Evolutionary conservation across 1,139 yeast species (phyloP).

Genomic region (Suhomyces taliae): DNA sequence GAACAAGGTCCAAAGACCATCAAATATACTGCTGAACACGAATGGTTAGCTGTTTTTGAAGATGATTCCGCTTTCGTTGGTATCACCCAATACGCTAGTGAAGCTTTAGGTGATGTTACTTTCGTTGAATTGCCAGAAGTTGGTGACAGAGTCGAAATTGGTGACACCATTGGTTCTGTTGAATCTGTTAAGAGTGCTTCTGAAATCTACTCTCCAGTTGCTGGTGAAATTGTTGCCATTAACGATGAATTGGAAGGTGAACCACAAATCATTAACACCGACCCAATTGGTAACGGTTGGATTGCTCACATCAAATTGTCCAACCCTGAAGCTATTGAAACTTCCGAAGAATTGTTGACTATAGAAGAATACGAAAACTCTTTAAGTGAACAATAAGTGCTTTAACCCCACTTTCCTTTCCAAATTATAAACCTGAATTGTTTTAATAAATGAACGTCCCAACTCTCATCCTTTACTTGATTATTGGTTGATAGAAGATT

Average conservation of each 20-base stretch:
- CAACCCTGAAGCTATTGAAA: slow-evolving; percentile 28
- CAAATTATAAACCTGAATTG: not conserved
- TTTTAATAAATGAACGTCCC: no score
- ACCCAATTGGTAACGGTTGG: slow-evolving; percentile 96
- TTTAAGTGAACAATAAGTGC: slow-evolving; percentile 47
- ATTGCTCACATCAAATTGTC: slow-evolving; percentile 70
- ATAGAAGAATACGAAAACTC: slow-evolving; percentile 66
- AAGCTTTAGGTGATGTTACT: slow-evolving; percentile 97
- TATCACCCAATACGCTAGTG: slow-evolving; percentile 92
- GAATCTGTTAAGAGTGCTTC: slow-evolving; percentile 95
- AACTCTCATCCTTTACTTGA: no score
- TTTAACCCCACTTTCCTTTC: not conserved
- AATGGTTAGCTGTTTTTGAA: slow-evolving; percentile 86
- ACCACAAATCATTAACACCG: slow-evolving; percentile 80
- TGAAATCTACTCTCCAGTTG: slow-evolving; percentile 87
- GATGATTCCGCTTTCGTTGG: slow-evolving; percentile 88
- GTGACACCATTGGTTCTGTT: slow-evolving; percentile 88
- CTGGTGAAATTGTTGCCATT: slow-evolving; percentile 72
- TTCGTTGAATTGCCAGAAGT: slow-evolving; percentile 86
- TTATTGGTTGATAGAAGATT: no score
- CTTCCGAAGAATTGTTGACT: slow-evolving; percentile 35
- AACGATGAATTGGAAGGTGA: slow-evolving; percentile 64
- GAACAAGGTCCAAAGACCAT: slow-evolving; percentile 52
- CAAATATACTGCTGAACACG: slow-evolving; percentile 87
- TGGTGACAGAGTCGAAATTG: slow-evolving; percentile 63